Evolutionary conservation across 2,329 filamentous ascomycete species (phyloP).

Genomic region (Trichoderma koningii): DNA sequence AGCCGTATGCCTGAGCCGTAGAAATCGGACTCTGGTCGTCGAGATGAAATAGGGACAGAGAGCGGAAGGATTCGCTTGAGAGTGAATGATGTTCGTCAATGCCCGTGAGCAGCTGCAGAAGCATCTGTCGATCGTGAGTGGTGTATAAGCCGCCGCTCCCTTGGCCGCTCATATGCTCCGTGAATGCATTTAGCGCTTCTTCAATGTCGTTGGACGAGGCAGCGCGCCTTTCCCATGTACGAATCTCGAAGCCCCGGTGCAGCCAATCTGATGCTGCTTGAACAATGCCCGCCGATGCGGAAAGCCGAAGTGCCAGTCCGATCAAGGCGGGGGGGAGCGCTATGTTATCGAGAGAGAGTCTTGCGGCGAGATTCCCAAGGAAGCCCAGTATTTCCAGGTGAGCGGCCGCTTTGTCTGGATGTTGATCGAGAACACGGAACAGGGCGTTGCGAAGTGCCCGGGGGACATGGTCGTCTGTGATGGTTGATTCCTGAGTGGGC

Average conservation of each 20-base stretch:
- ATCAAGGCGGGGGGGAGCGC: conserved; percentile 37
- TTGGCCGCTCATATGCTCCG: background rate
- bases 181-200: conserved; percentile 31
- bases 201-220: conserved; percentile 32
- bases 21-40: conserved; percentile 4
- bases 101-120: conserved; percentile 39
- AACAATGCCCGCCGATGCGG: conserved; percentile 35
- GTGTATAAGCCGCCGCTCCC: background rate
- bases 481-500: background rate
- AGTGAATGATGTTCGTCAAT: conserved; percentile 32
- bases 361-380: conserved; percentile 46
- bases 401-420: conserved; percentile 12
- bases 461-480: conserved; percentile 28
- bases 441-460: conserved; percentile 34
- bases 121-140: conserved; percentile 31
- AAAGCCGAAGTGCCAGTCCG: conserved; percentile 37
- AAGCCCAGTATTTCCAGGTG: conserved; percentile 39
- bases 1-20: conserved; percentile 20
- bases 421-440: conserved; percentile 29
- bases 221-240: conserved; percentile 27
- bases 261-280: conserved; percentile 35
- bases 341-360: conserved; percentile 34
- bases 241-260: conserved; percentile 30
- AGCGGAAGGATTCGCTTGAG: conserved; percentile 34
- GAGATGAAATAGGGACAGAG: conserved; percentile 30